Percentiles rank a stretch among this genome's conserved stretches.
Conservation (phyloP, 2,329 filamentous ascomycete species). For the Alternaria metachromatica region DNA sequence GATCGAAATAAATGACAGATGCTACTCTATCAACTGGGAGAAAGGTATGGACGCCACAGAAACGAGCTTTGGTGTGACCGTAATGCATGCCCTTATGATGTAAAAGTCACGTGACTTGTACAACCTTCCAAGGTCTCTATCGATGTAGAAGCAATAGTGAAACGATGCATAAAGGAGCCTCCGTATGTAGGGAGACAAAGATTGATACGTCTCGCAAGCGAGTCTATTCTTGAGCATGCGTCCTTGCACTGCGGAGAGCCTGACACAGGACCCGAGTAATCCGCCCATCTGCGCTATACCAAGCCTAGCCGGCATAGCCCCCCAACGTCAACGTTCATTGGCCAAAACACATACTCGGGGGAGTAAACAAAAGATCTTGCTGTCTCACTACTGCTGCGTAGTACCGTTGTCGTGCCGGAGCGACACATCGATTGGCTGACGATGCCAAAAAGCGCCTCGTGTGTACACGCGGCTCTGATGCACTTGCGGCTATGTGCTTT, state of each 20-base stretch:
- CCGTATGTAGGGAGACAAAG: neutral
- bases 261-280: neutral
- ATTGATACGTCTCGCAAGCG: neutral
- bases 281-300: neutral
- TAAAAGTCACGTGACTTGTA: neutral
- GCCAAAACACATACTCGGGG: neutral
- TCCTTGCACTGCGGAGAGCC: neutral
- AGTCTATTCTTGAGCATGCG: neutral
- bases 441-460: neutral
- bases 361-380: neutral
- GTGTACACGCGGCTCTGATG: constrained; percentile 12
- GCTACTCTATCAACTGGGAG: neutral
- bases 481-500: neutral
- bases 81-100: neutral
- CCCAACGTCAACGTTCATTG: neutral
- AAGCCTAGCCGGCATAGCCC: neutral
- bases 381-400: neutral
- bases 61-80: neutral
- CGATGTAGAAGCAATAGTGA: neutral
- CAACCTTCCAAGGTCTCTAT: neutral
- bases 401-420: neutral
- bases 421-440: neutral
- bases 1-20: neutral
- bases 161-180: neutral
- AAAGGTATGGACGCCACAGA: neutral